phyloP scores from a whole-genome alignment of 768 basidiomycete genomes.

The Chalciporus piperatus region DNA sequence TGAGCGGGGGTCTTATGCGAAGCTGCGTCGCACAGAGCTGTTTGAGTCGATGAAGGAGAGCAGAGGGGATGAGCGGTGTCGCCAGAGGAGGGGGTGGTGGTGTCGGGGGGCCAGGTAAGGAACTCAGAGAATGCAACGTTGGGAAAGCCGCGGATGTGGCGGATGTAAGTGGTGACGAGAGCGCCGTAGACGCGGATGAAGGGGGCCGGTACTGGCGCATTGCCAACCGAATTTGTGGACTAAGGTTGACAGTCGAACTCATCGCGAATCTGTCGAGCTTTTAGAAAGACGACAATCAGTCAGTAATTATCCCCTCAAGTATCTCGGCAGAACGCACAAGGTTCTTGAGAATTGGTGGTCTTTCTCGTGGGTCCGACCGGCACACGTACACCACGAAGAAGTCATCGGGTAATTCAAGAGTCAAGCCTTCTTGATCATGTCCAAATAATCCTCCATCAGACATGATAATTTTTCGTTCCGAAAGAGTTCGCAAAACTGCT shows the following conservation, averaged over 20 bases:
- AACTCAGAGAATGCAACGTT: constrained; percentile 9
- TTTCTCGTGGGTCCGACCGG: constrained; percentile 57
- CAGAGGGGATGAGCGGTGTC: constrained; percentile 30
- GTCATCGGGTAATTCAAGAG: constrained; percentile 48
- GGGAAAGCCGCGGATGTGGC: constrained; percentile 29
- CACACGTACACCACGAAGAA: constrained; percentile 78
- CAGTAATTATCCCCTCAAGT: too few relatives aligned
- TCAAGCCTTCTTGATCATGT: constrained; percentile 25
- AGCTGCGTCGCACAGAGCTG: constrained; percentile 34
- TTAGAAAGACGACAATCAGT: not conserved
- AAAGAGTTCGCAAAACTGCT: constrained; percentile 50
- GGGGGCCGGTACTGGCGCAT: constrained; percentile 34
- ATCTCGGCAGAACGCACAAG: constrained; percentile 45
- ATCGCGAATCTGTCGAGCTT: constrained; percentile 80
- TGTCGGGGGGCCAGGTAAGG: constrained; percentile 26
- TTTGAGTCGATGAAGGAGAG: constrained; percentile 30
- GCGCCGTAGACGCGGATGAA: constrained; percentile 25
- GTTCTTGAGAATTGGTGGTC: constrained; percentile 61
- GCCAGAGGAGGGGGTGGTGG: constrained; percentile 11
- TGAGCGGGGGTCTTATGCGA: constrained; percentile 49
- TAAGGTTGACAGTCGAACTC: constrained; percentile 59
- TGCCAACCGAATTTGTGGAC: constrained; percentile 35
- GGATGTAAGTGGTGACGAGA: constrained; percentile 28
- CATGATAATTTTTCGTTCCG: constrained; percentile 49
- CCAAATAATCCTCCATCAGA: constrained; percentile 19